Evolutionary conservation across 2,329 filamentous ascomycete species (phyloP).

Genomic region (Fusarium citri): DNA sequence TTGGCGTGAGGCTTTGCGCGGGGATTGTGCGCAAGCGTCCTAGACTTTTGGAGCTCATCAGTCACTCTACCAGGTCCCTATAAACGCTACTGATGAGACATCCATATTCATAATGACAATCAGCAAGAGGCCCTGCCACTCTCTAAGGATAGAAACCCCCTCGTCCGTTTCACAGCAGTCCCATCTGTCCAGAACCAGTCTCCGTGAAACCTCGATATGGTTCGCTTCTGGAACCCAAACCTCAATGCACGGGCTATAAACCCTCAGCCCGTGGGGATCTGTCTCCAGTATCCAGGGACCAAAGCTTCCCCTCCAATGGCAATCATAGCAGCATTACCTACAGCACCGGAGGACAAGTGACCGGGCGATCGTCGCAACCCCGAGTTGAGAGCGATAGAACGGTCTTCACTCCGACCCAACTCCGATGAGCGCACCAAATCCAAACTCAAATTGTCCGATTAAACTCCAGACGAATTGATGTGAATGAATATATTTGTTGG

Average conservation of each 20-base stretch:
- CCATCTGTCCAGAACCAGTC: background rate
- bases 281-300: constrained; percentile 18
- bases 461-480: constrained; percentile 23
- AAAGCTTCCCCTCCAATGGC: constrained; percentile 16
- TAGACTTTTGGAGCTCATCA: background rate
- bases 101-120: background rate
- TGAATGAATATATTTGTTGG: constrained; percentile 18
- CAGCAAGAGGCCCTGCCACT: background rate
- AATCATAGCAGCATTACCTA: background rate
- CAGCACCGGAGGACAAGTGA: constrained; percentile 8
- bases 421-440: constrained; percentile 25
- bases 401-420: constrained; percentile 32
- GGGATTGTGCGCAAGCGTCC: constrained; percentile 17
- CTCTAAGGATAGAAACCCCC: constrained; percentile 9
- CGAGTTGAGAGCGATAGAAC: constrained; percentile 18
- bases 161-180: constrained; percentile 12
- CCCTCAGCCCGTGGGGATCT: constrained; percentile 22
- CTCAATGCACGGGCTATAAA: background rate
- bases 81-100: background rate
- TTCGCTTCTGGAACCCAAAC: constrained; percentile 22
- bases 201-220: constrained; percentile 3
- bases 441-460: constrained; percentile 29
- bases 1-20: constrained; percentile 24
- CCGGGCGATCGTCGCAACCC: constrained; percentile 26
- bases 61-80: background rate